Evolutionary conservation across 148 eudicot species (phyloP), one percentile per base, ranked within the genome.

Genomic region (Tetragonia tetragonoides): DNA sequence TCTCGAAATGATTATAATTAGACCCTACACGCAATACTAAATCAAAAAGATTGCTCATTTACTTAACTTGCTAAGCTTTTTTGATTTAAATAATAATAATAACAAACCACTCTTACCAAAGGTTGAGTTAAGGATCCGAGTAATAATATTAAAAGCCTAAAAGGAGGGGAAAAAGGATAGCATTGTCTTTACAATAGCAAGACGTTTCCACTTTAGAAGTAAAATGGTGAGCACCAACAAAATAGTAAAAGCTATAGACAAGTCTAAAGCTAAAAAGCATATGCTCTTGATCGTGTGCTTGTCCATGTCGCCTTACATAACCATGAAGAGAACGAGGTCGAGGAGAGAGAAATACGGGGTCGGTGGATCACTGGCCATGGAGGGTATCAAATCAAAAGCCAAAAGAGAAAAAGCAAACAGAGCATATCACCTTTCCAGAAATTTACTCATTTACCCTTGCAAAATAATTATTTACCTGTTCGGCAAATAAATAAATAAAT

Each of bases 331-430:
- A 49, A 7, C 7, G 20, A 21, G 59, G 61, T 16, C 53, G 28
- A 44, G 1, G 40, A 51, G 23, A 3, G 64, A 21, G 70, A 12
- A 9, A 72, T 15, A 12, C n/a, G 21, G 40, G 68, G 69, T 24
- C n/a, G 72, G 77, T 63, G 76, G 61, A 64, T 71, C 61, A 71
- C 53, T 81, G 84, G 80, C 72, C 80, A 80, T 56, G 68, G 73
- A 39, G 68, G 78, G 68, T 69, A 6, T 78, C 78, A 77, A 72
- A 81, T 76, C 73, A 66, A 70, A 49, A 80, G 73, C 7, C 11
- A 57, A 42, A 38, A 49, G 23, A 72, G 66, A 66, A 38, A 67
- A 61, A 44, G 16, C 41, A 40, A 17, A 49, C 12, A 21, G n/a
- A 40, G 10, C 66, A 49, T 69, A 41, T 41, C 49, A 73, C 23